Base-by-base conservation (phyloP, 2,329 filamentous ascomycete species). In the Claviceps sp. region DNA sequence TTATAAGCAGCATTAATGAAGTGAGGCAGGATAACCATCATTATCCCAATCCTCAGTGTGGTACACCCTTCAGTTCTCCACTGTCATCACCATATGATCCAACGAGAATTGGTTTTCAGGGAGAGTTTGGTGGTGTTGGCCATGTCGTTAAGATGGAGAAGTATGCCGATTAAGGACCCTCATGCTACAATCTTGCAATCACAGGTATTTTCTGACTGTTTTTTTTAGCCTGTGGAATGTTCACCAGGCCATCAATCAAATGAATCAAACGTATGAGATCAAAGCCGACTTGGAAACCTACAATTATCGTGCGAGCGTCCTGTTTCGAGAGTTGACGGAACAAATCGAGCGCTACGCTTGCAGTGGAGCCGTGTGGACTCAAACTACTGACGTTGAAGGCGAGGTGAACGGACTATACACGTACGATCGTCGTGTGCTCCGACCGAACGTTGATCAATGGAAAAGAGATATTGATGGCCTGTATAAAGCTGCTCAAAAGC, bases 301-400 rank as follows among this genome's bases (percentile, higher is more conserved):
- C 76, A 86, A 86, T 64, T 83, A 83, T 62, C 79, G 84, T 48
- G 75, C 77, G 0, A 74, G 81, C 43, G 58, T 74, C 16, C 70
- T 86, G 1, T 75, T 84, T 24, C 70, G 72, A 2, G 82, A 85
- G 58, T 71, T 85, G 3, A 73, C 75, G 40, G 77, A 82, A 51
- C 73, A 84, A 60, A 76, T 85, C 36, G 71, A 78, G 53, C 66
- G 65, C 11, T 86, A 73, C 52, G 72, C 78, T 0, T 87, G 84
- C 65, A 84, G 77, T 37, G 84, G 78, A 0, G 84, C 76, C 11
- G 76, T 87, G 0, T 87, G 82, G 75, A 87, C 84, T 1, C 84
- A 87, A 68, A 87, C 83, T 0, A 85, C 81, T 0, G 84, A 87
- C 58, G 84, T 87, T 0, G 84, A 87, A 62, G 84, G 83, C 4